These are phyloP conservation scores for Colletotrichum scovillei DNA, from an alignment of 2,329 filamentous ascomycete species.

Conservation along the genomic window DNA sequence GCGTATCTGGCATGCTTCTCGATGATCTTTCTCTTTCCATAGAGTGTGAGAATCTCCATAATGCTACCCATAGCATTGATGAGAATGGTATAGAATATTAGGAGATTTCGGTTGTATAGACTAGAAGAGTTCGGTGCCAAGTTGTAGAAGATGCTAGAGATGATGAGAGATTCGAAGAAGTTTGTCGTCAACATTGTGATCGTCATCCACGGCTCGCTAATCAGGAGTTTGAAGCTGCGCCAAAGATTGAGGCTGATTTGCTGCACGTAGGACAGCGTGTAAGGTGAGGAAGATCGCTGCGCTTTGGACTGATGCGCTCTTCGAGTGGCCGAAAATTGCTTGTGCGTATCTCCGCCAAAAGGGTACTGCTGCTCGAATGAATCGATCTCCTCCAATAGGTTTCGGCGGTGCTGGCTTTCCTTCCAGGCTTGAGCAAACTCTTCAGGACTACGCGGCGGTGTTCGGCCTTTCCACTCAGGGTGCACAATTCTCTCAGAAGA, in stretches of 20 bases:
- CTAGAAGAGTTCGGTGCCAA: slow-evolving; percentile 52
- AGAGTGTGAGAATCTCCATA: slow-evolving; percentile 44
- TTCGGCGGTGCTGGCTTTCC: neutral
- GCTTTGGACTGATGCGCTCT: slow-evolving; percentile 10
- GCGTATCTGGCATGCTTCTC: slow-evolving; percentile 44
- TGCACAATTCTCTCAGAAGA: slow-evolving; percentile 40
- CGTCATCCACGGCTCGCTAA: slow-evolving; percentile 52
- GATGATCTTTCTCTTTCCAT: slow-evolving; percentile 41
- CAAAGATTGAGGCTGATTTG: slow-evolving; percentile 56
- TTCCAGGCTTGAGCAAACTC: slow-evolving; percentile 30
- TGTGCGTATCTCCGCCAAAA: slow-evolving; percentile 10
- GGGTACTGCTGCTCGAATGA: slow-evolving; percentile 17
- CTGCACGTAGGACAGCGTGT: slow-evolving; percentile 58
- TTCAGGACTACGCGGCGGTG: slow-evolving; percentile 22
- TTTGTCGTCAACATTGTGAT: slow-evolving; percentile 55
- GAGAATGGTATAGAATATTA: slow-evolving; percentile 65
- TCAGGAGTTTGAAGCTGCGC: slow-evolving; percentile 52
- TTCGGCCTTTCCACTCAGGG: neutral
- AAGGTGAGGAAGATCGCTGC: slow-evolving; percentile 57
- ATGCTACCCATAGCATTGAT: slow-evolving; percentile 59
- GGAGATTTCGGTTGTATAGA: slow-evolving; percentile 58
- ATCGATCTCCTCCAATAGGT: slow-evolving; percentile 16
- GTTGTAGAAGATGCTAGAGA: slow-evolving; percentile 63
- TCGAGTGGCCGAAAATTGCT: slow-evolving; percentile 10
- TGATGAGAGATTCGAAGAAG: slow-evolving; percentile 61